phyloP scores from a whole-genome alignment of 2,329 filamentous ascomycete species.

The Amauroascus niger region DNA sequence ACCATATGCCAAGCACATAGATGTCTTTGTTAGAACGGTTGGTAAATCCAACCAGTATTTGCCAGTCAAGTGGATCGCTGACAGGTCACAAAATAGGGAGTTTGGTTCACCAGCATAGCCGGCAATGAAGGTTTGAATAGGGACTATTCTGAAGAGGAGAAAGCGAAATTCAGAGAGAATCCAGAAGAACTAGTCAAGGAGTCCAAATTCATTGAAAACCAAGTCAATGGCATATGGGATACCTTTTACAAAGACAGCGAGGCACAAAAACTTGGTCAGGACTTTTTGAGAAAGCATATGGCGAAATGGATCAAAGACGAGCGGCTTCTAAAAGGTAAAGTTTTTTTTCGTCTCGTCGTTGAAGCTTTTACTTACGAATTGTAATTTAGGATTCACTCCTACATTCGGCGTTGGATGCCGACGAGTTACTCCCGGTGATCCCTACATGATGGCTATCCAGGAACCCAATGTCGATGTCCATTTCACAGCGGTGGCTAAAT shows the following conservation, averaged over 20 bases:
- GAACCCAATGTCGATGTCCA: slow-evolving; percentile 30
- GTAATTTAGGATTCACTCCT: slow-evolving; percentile 17
- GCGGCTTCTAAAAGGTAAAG: slow-evolving; percentile 36
- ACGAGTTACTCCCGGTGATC: slow-evolving; percentile 43
- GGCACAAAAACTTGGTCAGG: slow-evolving; percentile 32
- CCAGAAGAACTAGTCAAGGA: slow-evolving; percentile 30
- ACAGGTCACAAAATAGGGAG: slow-evolving; percentile 14
- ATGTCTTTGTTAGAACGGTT: slow-evolving; percentile 30
- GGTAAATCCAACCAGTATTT: neutral
- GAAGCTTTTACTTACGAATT: neutral
- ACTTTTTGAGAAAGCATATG: slow-evolving; percentile 38
- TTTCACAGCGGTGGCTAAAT: slow-evolving; percentile 28
- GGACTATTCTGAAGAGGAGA: slow-evolving; percentile 21
- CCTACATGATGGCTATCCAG: slow-evolving; percentile 43
- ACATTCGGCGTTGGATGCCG: slow-evolving; percentile 35
- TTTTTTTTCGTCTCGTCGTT: neutral
- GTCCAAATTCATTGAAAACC: slow-evolving; percentile 39
- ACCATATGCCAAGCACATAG: slow-evolving; percentile 33
- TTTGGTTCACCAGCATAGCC: slow-evolving; percentile 36
- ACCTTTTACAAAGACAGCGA: slow-evolving; percentile 38
- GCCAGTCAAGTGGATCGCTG: neutral
- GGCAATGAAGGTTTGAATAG: slow-evolving; percentile 40
- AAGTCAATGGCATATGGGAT: slow-evolving; percentile 42
- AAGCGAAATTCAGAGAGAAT: slow-evolving; percentile 15
- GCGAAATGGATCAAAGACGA: slow-evolving; percentile 44